Percentiles rank a stretch among this genome's conserved stretches.
These are phyloP conservation scores for Pseudopyrenochaeta lycopersici DNA, from an alignment of 2,329 filamentous ascomycete species.

Conservation along the genomic window DNA sequence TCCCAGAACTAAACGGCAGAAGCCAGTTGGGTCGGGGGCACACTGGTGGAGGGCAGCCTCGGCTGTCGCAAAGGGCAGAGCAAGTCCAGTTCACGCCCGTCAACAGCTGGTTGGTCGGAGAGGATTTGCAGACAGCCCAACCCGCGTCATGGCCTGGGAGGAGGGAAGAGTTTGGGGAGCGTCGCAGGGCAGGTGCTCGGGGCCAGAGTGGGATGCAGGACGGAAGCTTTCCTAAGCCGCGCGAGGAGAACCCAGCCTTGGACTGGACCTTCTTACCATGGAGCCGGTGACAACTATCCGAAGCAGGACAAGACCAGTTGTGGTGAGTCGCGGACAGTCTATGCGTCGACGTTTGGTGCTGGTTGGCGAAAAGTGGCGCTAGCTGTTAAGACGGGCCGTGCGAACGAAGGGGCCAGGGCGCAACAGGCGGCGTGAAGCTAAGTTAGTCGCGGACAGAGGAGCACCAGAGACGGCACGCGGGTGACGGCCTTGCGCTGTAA, in stretches of 20 bases:
- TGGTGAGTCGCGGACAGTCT: constrained; percentile 39
- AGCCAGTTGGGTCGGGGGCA: constrained; percentile 36
- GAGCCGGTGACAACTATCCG: constrained; percentile 47
- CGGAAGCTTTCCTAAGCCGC: constrained; percentile 43
- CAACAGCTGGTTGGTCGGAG: constrained; percentile 38
- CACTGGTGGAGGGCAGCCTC: constrained; percentile 35
- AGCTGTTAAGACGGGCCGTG: constrained; percentile 33
- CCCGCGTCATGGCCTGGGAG: constrained; percentile 47
- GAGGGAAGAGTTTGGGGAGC: constrained; percentile 46
- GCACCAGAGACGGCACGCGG: not conserved
- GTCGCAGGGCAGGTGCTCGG: constrained; percentile 44
- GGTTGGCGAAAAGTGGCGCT: constrained; percentile 39
- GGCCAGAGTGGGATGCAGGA: constrained; percentile 41
- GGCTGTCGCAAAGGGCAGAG: constrained; percentile 41
- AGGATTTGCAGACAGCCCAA: constrained; percentile 38
- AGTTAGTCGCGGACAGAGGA: constrained; percentile 19
- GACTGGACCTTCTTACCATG: constrained; percentile 47
- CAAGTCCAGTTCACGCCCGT: constrained; percentile 40
- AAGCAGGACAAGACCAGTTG: constrained; percentile 41
- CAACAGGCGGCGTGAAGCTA: constrained; percentile 26
- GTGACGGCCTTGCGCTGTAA: constrained; percentile 1
- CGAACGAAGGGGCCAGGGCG: constrained; percentile 38
- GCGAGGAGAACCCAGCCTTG: constrained; percentile 44
- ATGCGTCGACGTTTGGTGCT: constrained; percentile 45
- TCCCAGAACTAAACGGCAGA: constrained; percentile 36